phyloP scores from a whole-genome alignment of 2,329 filamentous ascomycete genomes.

The Orbilia oligospora region DNA sequence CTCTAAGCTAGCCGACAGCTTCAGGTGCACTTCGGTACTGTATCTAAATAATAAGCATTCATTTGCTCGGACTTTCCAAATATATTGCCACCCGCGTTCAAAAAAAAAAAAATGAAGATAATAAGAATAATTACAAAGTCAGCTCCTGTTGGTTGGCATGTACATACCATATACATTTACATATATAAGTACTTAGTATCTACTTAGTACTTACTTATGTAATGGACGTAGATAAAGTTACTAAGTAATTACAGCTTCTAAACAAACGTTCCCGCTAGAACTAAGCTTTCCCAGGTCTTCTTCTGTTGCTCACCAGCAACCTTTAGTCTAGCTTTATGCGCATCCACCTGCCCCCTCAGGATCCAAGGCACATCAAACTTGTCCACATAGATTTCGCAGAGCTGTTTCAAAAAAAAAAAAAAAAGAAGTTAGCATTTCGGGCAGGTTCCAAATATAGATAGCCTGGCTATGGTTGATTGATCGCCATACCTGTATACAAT shows the following conservation, averaged over 20 bases:
- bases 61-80: too few relatives aligned
- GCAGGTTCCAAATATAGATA: constrained; percentile 2
- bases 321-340: constrained; percentile 52
- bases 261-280: constrained; percentile 38
- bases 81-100: too few relatives aligned
- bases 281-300: constrained; percentile 50
- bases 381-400: constrained; percentile 53
- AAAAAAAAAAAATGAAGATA: too few relatives aligned
- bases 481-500: constrained; percentile 66
- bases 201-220: background rate
- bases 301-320: constrained; percentile 40
- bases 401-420: constrained; percentile 18
- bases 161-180: too few relatives aligned
- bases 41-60: too few relatives aligned
- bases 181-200: background rate
- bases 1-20: background rate
- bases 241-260: background rate
- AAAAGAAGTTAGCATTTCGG: constrained; percentile 6
- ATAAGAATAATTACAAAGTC: too few relatives aligned
- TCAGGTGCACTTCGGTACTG: constrained; percentile 2
- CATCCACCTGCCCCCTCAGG: constrained; percentile 50
- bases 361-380: constrained; percentile 57
- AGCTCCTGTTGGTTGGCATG: too few relatives aligned
- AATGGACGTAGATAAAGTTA: too few relatives aligned
- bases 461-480: background rate